Base-by-base conservation (phyloP, 1,284 basidiomycete species). In the Austroboletus novae-zelandiae region DNA sequence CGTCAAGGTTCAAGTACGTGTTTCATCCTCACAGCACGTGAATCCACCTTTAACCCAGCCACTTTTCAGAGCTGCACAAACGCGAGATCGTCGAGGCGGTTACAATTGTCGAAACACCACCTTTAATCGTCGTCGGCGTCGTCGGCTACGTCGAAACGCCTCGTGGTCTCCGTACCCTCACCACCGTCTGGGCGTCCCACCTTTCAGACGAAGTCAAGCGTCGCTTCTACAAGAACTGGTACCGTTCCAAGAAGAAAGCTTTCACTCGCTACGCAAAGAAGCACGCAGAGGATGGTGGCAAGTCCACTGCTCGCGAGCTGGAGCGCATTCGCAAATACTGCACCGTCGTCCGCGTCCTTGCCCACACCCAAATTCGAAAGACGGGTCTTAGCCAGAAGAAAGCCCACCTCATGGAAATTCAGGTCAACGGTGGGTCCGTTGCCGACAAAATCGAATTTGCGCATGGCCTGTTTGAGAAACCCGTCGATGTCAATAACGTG, bases 171-270 rank as follows among this genome's bases (percentile, higher is more conserved):
- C 94, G 97, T 67, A 94, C 73, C 50, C 82, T 80, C 66, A 89
- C 77, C 74, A 97, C 75, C 62, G 91, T 83, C 69, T 98, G 77
- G 94, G 92, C 76, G 60, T 94, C 77, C 58, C 89, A 83, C 72
- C 89, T 80, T 65, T 93, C 78, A 56, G 92, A 80, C 70, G 96
- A 98, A 74, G 75, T 99, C 72, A 98, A 97, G 80, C 92, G 97
- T 71, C 87, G 97, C 67, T 98, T 99, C 90, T 98, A 98, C 91
- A 98, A 96, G 86, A 99, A 98, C 87, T 99, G 97, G 97, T 99
- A 99, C 84, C 89, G 93, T 66, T 96, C 93, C 55, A 99, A 99
- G 91, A 99, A 98, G 87, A 99, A 99, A 88, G 96, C 96, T 43
- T 98, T 98, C 85, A 98, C 96, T 67, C 88, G 88, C 61, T 96